Evolutionary conservation across 306 rosid genomes (phyloP).

Genomic region (Corylus americana): DNA sequence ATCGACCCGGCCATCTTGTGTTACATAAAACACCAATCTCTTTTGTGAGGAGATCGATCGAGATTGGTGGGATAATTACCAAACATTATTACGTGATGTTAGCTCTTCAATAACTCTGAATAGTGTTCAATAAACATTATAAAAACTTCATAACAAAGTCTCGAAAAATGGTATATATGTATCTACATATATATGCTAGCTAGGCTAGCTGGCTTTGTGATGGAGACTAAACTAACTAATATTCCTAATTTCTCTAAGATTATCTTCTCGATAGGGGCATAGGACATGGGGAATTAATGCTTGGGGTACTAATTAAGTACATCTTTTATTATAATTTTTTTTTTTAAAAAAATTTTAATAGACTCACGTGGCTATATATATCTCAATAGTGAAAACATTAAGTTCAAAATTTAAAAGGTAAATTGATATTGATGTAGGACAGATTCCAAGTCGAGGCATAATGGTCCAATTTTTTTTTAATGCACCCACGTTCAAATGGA

Average conservation of each 20-base stretch:
- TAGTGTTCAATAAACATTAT: neutral
- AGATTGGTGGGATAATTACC: neutral
- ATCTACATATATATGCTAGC: too few relatives aligned
- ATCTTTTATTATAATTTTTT: too few relatives aligned
- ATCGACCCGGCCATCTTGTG: neutral
- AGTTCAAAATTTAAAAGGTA: too few relatives aligned
- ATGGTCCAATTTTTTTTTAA: too few relatives aligned
- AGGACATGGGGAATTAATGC: neutral
- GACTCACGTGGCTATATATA: too few relatives aligned
- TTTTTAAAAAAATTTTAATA: too few relatives aligned
- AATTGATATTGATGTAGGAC: too few relatives aligned
- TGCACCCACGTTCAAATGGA: too few relatives aligned
- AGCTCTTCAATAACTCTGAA: slow-evolving; percentile 5
- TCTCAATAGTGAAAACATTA: too few relatives aligned
- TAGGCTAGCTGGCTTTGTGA: neutral
- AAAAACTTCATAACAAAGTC: neutral
- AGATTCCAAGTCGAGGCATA: too few relatives aligned
- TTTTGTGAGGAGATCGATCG: neutral
- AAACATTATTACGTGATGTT: neutral
- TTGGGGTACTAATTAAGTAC: neutral
- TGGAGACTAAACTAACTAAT: neutral
- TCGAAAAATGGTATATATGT: neutral
- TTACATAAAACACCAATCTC: neutral
- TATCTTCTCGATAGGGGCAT: neutral
- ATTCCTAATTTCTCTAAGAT: neutral